A percentile compares a stretch with the other conserved stretches of the same genome.
These are phyloP conservation scores for Wickerhamomyces strasburgensis DNA, from an alignment of 805 yeast genomes.

Conservation along the genomic window DNA sequence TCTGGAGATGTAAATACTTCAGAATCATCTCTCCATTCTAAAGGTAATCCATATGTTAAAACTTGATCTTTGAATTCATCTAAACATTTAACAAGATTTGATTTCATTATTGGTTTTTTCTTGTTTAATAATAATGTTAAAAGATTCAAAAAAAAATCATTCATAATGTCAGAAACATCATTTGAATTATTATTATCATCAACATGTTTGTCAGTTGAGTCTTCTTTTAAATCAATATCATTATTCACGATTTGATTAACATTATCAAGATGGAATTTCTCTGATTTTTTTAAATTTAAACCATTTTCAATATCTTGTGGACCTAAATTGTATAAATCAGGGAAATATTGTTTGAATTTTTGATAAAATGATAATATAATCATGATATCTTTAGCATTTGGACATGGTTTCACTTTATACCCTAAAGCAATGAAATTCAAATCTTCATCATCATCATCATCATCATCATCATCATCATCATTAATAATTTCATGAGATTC, in stretches of 20 bases:
- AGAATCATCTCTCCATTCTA: constrained; percentile 26
- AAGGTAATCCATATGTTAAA: constrained; percentile 20
- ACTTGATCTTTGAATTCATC: constrained; percentile 15
- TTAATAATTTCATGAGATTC: neutral
- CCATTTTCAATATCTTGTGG: constrained; percentile 26
- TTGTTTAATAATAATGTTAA: constrained; percentile 17
- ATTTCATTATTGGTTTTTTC: constrained; percentile 8
- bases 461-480: constrained; percentile 6
- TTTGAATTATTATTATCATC: no score
- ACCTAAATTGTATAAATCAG: constrained; percentile 17
- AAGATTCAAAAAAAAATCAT: constrained; percentile 13
- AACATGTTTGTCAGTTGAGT: no score
- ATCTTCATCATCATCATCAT: constrained; percentile 4
- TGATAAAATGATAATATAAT: constrained; percentile 17
- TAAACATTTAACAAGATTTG: constrained; percentile 11
- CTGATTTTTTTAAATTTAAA: constrained; percentile 11
- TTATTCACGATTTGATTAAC: constrained; percentile 10
- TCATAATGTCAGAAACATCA: constrained; percentile 15
- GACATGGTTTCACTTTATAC: constrained; percentile 20
- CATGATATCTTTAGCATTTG: constrained; percentile 22
- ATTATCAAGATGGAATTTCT: constrained; percentile 12
- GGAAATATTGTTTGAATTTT: constrained; percentile 18
- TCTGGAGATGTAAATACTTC: constrained; percentile 10
- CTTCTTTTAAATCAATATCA: neutral
- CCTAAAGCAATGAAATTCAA: constrained; percentile 21